Conservation (phyloP, 768 basidiomycete genomes). For the Pholiota conissans region DNA sequence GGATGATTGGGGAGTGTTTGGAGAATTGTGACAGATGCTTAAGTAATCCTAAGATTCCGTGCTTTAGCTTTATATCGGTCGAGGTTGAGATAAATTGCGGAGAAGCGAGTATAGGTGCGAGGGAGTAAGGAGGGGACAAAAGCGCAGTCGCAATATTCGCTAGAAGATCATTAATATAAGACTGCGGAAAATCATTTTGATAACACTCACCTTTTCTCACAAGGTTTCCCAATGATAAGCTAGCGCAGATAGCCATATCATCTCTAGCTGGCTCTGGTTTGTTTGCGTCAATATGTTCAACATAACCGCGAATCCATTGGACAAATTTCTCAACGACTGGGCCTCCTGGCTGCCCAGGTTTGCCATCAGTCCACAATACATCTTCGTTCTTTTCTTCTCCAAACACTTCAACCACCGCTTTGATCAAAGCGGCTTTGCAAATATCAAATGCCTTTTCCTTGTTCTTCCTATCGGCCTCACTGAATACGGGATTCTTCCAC, state of each 20-base stretch:
- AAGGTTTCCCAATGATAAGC: constrained; percentile 80
- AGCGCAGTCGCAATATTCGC: constrained; percentile 62
- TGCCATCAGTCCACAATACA: constrained; percentile 71
- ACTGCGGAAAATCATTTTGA: background rate
- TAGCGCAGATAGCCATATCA: constrained; percentile 83
- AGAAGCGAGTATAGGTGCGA: constrained; percentile 64
- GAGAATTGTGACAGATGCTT: constrained; percentile 81
- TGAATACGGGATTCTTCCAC: constrained; percentile 52
- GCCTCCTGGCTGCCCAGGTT: constrained; percentile 59
- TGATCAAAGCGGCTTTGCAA: constrained; percentile 85
- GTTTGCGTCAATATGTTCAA: constrained; percentile 34
- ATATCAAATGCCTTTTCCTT: constrained; percentile 76
- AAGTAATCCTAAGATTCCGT: constrained; percentile 83
- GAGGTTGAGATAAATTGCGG: constrained; percentile 49
- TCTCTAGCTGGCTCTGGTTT: constrained; percentile 42
- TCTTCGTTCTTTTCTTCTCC: constrained; percentile 81
- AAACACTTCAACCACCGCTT: constrained; percentile 81
- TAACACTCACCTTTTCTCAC: constrained; percentile 63
- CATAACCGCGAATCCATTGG: constrained; percentile 68
- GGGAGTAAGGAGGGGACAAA: constrained; percentile 61
- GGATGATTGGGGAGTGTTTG: constrained; percentile 57
- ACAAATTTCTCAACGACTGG: constrained; percentile 74
- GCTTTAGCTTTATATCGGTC: constrained; percentile 81
- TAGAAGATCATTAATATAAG: constrained; percentile 24
- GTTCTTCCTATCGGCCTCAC: constrained; percentile 50